Evolutionary conservation across 2,329 filamentous ascomycete genomes (phyloP), one percentile per base, ranked within the genome.

Genomic region (Colletotrichum costaricense): DNA sequence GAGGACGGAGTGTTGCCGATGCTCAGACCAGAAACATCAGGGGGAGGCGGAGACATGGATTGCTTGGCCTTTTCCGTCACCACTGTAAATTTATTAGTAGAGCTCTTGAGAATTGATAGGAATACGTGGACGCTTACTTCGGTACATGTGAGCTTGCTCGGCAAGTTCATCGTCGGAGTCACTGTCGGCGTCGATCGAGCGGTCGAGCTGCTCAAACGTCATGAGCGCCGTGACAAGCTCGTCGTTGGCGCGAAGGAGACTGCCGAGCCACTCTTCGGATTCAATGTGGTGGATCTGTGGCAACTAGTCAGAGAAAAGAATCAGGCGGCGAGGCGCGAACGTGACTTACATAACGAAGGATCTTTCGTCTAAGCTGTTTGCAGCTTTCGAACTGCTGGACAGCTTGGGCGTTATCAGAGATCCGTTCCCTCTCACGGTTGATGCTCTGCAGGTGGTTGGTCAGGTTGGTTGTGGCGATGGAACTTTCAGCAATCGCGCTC

Each of bases 181-280:
- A 76, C 91, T 93, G 79, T 93, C 92, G 6, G 91, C 91, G 76
- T 95, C 93, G 75, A 96, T 93, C 60, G 94, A 95, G 74, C 93
- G 92, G 80, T 99, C 96, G 75, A 98, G 90, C 77, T 98, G 94
- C 83, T 98, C 96, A 79, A 95, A 99, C 0, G 95, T 94, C 90
- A 97, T 98, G 70, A 99, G 88, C 1, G 95, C 95, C 74, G 93
- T 93, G 54, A 98, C 94, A n/a, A 99, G 92, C 82, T 97, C 94
- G 78, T 99, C 97, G 78, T 99, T 98, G 76, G 96, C 95, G 78
- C 97, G 94, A 22, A 99, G 91, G 5, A 99, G 88, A 74, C 94
- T 93, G 55, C 96, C 97, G 9, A 99, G 92, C 88, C 94, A 98
- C 79, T 98, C 92, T 79, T 98, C 96, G 9, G 92, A 93, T 80